These are phyloP conservation scores for Trametes punicea DNA, from an alignment of 768 basidiomycete genomes.

Conservation along the genomic window DNA sequence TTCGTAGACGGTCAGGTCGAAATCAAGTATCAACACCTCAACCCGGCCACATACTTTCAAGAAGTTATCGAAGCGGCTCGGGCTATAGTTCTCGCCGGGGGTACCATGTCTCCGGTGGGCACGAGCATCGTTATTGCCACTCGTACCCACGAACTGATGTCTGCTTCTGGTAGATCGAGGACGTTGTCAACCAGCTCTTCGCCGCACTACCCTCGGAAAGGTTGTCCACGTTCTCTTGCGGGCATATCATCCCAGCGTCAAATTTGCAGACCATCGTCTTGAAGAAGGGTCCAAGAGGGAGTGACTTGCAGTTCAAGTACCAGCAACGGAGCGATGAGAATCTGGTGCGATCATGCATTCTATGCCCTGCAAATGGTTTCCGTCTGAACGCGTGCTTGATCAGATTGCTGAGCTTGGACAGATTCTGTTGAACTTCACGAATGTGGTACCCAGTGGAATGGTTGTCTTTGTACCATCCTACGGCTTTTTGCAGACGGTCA, in stretches of 20 bases:
- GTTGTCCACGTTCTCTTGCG: conserved; percentile 83
- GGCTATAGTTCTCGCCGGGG: conserved; percentile 88
- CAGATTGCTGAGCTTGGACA: conserved; percentile 84
- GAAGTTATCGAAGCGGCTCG: conserved; percentile 81
- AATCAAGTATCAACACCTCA: conserved; percentile 88
- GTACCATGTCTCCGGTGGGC: conserved; percentile 95
- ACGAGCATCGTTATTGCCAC: not conserved
- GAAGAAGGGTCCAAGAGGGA: conserved; percentile 69
- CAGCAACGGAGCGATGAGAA: conserved; percentile 59
- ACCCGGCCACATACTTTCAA: conserved; percentile 82
- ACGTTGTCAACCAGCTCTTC: conserved; percentile 81
- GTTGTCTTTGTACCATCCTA: conserved; percentile 96
- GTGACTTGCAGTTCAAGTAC: conserved; percentile 78
- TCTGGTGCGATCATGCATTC: conserved; percentile 46
- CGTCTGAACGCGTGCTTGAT: too few relatives aligned
- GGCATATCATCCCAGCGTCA: conserved; percentile 81
- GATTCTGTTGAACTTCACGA: conserved; percentile 74
- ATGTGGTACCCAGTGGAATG: conserved; percentile 79
- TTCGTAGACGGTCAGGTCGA: conserved; percentile 47
- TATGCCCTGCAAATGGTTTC: not conserved
- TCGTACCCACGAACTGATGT: not conserved
- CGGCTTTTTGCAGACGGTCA: conserved; percentile 67
- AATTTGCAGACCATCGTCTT: conserved; percentile 78
- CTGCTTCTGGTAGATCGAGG: conserved; percentile 66
- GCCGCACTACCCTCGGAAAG: conserved; percentile 54